These are phyloP conservation scores for Claviceps capensis DNA, from an alignment of 2,329 filamentous ascomycete genomes.

Conservation along the genomic window DNA sequence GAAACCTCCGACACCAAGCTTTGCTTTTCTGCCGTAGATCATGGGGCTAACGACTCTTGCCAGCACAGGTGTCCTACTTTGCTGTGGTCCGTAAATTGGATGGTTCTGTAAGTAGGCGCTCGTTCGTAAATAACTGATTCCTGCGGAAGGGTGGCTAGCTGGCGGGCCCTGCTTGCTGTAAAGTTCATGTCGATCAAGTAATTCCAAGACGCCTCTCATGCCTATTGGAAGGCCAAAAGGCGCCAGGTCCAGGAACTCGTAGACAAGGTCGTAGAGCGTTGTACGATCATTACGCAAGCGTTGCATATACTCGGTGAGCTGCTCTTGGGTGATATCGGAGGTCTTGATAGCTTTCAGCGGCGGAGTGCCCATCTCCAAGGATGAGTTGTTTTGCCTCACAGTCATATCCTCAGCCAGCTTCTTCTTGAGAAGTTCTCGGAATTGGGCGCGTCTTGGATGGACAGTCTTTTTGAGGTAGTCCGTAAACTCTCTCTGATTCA, in stretches of 20 bases:
- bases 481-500: constrained; percentile 46
- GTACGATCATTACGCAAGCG: constrained; percentile 36
- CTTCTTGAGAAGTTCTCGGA: constrained; percentile 37
- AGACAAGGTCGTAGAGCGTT: constrained; percentile 38
- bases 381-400: constrained; percentile 19
- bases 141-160: constrained; percentile 46
- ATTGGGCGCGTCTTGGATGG: constrained; percentile 37
- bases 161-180: constrained; percentile 44
- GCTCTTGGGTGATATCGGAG: constrained; percentile 32
- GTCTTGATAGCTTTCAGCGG: constrained; percentile 14
- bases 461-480: constrained; percentile 41
- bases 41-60: constrained; percentile 37
- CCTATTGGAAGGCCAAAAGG: constrained; percentile 28
- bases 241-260: constrained; percentile 48
- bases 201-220: constrained; percentile 12
- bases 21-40: constrained; percentile 19
- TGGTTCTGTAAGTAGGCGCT: constrained; percentile 43
- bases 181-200: constrained; percentile 20
- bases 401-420: constrained; percentile 34
- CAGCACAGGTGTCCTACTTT: constrained; percentile 31
- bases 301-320: constrained; percentile 39
- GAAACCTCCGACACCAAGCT: constrained; percentile 43
- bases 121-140: constrained; percentile 47
- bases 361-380: constrained; percentile 23
- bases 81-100: constrained; percentile 46